Evolutionary conservation across 164 flowering plant species (phyloP).

Genomic region (Magnolia officinalis): DNA sequence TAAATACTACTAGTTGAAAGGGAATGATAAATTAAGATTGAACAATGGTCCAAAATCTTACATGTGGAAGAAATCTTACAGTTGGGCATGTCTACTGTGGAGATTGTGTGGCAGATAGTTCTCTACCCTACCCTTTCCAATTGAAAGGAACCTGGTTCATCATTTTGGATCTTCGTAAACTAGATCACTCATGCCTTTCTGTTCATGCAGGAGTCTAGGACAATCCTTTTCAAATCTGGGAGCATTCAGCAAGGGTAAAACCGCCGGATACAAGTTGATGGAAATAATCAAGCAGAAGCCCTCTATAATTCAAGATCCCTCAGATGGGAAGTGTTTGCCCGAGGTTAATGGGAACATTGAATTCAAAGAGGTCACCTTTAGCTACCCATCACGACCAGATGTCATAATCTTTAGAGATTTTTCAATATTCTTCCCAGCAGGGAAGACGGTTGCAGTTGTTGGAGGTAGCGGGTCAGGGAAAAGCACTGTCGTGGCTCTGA

Average conservation of each 20-base stretch:
- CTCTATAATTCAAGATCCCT: slow-evolving; percentile 61
- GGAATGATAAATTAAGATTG: too few species aligned
- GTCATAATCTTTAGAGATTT: slow-evolving; percentile 72
- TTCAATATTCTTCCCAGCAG: slow-evolving; percentile 82
- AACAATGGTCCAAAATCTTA: too few species aligned
- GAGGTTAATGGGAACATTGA: slow-evolving; percentile 89
- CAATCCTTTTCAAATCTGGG: slow-evolving; percentile 97
- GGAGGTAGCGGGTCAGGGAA: slow-evolving; percentile 99
- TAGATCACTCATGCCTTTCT: not conserved
- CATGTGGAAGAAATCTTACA: too few species aligned
- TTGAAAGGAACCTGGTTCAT: too few species aligned
- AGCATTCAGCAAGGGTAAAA: slow-evolving; percentile 96
- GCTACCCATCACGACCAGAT: slow-evolving; percentile 97
- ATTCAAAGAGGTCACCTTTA: slow-evolving; percentile 77
- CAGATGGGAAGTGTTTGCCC: slow-evolving; percentile 58
- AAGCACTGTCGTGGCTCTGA: slow-evolving; percentile 89
- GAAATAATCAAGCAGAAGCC: slow-evolving; percentile 92
- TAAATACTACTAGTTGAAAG: too few species aligned
- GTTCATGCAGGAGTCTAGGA: slow-evolving; percentile 80
- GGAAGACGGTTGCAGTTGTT: slow-evolving; percentile 95
- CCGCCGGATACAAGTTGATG: slow-evolving; percentile 91
- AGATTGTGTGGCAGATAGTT: too few species aligned
- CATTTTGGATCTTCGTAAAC: not conserved
- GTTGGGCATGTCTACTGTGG: too few species aligned
- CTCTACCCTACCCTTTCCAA: too few species aligned